A percentile compares a stretch with the other conserved stretches of the same genome.
These are phyloP conservation scores for Penicillium paxilli DNA, from an alignment of 495 filamentous ascomycete species.

Conservation along the genomic window DNA sequence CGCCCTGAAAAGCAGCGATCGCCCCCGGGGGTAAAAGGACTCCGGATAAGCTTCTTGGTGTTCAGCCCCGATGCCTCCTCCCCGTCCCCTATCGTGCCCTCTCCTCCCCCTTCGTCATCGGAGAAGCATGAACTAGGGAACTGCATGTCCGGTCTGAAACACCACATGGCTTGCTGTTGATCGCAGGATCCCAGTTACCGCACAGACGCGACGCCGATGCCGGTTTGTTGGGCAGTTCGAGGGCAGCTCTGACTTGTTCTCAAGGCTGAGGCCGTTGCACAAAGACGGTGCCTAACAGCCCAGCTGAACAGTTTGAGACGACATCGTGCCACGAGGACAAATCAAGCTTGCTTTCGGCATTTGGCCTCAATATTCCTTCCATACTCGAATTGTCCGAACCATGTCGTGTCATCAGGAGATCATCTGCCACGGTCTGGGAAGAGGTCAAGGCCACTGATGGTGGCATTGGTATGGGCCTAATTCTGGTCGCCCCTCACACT, in stretches of 20 bases:
- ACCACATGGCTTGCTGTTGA: constrained; percentile 20
- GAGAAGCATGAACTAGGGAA: neutral
- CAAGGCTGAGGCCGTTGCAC: neutral
- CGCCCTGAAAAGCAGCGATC: neutral
- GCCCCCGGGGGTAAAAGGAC: neutral
- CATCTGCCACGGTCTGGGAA: neutral
- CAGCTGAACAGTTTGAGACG: neutral
- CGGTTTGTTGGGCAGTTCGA: too few species aligned
- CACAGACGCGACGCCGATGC: neutral
- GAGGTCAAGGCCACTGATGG: neutral
- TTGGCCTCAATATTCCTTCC: neutral
- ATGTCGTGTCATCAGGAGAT: neutral
- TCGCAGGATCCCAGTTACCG: neutral
- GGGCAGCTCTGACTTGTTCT: neutral
- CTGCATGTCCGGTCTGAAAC: constrained; percentile 19
- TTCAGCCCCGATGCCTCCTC: neutral
- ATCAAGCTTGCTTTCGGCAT: neutral
- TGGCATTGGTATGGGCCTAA: too few species aligned
- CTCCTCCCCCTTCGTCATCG: neutral
- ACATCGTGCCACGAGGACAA: neutral
- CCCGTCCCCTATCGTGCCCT: neutral
- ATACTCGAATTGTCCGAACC: neutral
- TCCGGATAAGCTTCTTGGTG: neutral
- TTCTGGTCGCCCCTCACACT: constrained; percentile 11
- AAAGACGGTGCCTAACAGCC: neutral